Evolutionary conservation across 441 rosid genomes (phyloP).

Genomic region (Mallotus repandus): DNA sequence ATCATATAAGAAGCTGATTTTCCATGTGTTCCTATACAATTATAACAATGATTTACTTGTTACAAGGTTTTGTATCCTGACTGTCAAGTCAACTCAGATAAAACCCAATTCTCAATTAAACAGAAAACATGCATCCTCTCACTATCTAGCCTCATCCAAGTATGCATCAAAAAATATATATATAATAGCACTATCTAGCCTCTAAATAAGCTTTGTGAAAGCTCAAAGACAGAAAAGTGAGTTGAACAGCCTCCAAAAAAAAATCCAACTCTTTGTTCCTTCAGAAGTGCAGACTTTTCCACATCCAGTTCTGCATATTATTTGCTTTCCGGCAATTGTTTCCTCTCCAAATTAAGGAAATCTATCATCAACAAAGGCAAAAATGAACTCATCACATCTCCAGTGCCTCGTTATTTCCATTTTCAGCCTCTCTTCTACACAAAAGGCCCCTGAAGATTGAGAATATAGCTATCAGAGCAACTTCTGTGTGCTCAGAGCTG

Average conservation of each 20-base stretch:
- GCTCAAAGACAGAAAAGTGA: background rate
- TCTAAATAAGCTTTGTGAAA: background rate
- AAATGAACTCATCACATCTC: constrained; percentile 38
- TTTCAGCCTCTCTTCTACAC: constrained; percentile 40
- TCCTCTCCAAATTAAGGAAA: constrained; percentile 5
- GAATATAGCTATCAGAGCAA: constrained; percentile 57
- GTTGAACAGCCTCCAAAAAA: background rate
- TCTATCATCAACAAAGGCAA: background rate
- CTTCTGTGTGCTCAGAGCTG: constrained; percentile 69
- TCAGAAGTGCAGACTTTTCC: background rate
- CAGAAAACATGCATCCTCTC: background rate
- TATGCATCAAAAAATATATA: background rate
- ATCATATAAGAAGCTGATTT: background rate
- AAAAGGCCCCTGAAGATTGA: constrained; percentile 56
- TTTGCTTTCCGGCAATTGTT: background rate
- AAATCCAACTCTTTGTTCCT: background rate
- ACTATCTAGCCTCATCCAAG: constrained; percentile 10
- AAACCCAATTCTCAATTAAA: background rate
- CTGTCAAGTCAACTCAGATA: background rate
- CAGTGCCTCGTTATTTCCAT: constrained; percentile 31
- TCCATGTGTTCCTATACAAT: constrained; percentile 14
- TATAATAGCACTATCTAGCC: background rate
- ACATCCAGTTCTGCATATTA: background rate
- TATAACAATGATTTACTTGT: constrained; percentile 9
- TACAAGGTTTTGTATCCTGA: background rate